Percentiles rank a stretch among this genome's conserved stretches.
Conservation (phyloP, 2,329 filamentous ascomycete genomes). For the Scedosporium dehoogii region DNA sequence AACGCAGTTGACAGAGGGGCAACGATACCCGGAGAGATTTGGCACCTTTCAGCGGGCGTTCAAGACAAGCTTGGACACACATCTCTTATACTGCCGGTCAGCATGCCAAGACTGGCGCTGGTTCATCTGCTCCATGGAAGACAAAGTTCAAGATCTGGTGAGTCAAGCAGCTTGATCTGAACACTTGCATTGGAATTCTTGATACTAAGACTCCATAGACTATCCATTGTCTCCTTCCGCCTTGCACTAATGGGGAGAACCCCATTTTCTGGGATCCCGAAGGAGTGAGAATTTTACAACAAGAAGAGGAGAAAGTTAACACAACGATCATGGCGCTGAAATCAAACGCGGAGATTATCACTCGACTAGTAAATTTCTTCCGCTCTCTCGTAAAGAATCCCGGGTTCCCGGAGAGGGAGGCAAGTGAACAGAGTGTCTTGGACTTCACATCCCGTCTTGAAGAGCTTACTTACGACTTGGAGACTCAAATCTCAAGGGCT, state of each 20-base stretch:
- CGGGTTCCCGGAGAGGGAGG: constrained; percentile 1
- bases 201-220: background rate
- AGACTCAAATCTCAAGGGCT: background rate
- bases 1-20: constrained; percentile 8
- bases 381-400: constrained; percentile 22
- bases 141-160: constrained; percentile 9
- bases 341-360: constrained; percentile 26
- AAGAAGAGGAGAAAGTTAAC: constrained; percentile 25
- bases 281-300: constrained; percentile 24
- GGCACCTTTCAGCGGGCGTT: constrained; percentile 19
- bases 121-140: constrained; percentile 13
- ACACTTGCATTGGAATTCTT: background rate
- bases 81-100: constrained; percentile 3
- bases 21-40: constrained; percentile 19
- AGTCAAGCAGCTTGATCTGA: constrained; percentile 8
- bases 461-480: background rate
- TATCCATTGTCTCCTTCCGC: background rate
- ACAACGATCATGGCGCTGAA: constrained; percentile 25
- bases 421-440: background rate
- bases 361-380: constrained; percentile 20
- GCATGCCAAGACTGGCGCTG: constrained; percentile 13
- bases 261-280: constrained; percentile 4
- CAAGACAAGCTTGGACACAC: background rate
- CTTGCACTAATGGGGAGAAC: background rate
- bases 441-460: background rate